Base-by-base conservation (phyloP, 352 stramenopile species). In the Pythium vanterpoolii region DNA sequence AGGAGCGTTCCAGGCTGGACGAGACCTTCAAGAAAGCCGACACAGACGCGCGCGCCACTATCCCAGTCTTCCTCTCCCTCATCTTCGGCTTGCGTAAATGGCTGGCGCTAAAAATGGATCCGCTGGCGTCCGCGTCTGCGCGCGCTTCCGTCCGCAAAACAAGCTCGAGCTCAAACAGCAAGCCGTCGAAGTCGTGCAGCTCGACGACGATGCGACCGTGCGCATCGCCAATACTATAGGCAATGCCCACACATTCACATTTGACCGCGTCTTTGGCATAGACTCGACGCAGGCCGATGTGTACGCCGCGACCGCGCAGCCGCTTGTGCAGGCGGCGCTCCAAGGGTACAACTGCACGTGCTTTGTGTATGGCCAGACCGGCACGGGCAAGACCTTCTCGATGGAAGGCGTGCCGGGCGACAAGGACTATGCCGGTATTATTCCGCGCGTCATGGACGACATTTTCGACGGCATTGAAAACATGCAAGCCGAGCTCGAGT, bases 321-420 rank as follows among this genome's bases (percentile, higher is more conserved):
- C 81, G 26, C 66, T 89, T 27, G 79, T 90, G 26, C 56, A 80
- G 49, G 76, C 73, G 2, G 73, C 76, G 21, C 65, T 91, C 28
- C 72, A 73, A 24, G 90, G 90, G 13, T 97, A 93, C 66, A 98
- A 96, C 58, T 90, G 81, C 40, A 98, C 89, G 56, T 87, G 95
- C 58, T 97, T 98, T 64, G 90, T 90, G 50, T 98, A 98, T 57
- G 92, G 92, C 2, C 86, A 96, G 63, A 98, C 91, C 1, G 88
- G 87, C 23, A 87, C 85, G 18, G 93, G 93, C 44, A 98, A 98
- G 71, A 97, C 92, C 10, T 91, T 96, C 71, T 97, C 90, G n/a
- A 97, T 98, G 77, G 77, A 87, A 19, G 81, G 81, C 5, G 79
- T 89, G 43, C 79, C 76, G 2, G 81, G 79, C 16, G 74, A 89